phyloP scores from a whole-genome alignment of 176 grass and related monocot genomes.

The Triticum timopheevii region DNA sequence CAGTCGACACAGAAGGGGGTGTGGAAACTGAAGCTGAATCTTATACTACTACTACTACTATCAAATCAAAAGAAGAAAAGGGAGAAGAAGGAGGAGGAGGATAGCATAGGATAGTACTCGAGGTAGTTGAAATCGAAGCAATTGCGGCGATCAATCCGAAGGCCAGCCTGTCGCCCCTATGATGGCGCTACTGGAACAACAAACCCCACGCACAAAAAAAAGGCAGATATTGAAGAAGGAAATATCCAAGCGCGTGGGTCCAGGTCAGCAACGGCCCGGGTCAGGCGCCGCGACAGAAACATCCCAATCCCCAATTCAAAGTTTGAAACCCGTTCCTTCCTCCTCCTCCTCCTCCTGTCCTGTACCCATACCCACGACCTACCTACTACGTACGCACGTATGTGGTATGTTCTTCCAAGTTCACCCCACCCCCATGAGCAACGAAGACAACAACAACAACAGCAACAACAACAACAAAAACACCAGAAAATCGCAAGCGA shows the following conservation, averaged over 20 bases:
- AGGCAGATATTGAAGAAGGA: neutral
- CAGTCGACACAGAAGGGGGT: neutral
- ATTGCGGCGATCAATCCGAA: conserved; percentile 10
- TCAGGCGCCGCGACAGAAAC: neutral
- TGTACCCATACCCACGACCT: neutral
- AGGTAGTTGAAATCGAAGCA: neutral
- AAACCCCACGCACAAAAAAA: neutral
- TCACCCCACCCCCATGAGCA: neutral
- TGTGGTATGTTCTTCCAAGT: neutral
- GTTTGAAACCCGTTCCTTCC: neutral
- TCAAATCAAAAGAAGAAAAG: too few relatives aligned
- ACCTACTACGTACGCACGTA: neutral
- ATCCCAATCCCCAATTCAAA: conserved; percentile 20
- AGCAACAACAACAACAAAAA: neutral
- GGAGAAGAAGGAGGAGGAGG: neutral
- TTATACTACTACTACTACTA: neutral
- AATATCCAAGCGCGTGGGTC: neutral
- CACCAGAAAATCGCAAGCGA: neutral
- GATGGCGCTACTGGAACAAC: neutral
- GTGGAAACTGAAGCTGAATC: neutral
- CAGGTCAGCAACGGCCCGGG: neutral
- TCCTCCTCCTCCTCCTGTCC: neutral
- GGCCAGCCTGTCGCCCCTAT: neutral
- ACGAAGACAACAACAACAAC: neutral
- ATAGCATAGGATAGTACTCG: neutral